phyloP scores from a whole-genome alignment of 164 flowering plant species.

The Macadamia integrifolia region DNA sequence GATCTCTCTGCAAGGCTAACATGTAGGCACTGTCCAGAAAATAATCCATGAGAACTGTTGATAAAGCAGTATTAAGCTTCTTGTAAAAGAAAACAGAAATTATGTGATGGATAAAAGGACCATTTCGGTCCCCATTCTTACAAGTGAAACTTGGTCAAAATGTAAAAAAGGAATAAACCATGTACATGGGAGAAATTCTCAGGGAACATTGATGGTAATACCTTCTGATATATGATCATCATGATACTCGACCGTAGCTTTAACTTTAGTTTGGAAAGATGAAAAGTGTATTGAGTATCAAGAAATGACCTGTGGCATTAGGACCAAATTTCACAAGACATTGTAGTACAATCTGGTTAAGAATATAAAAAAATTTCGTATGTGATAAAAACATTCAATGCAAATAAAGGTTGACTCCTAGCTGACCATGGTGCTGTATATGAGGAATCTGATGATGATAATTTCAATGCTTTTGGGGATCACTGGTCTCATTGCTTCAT shows the following conservation, averaged over 20 bases:
- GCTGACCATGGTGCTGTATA: too few relatives aligned
- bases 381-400: background rate
- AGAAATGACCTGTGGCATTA: slow-evolving; percentile 66
- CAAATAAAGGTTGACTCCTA: background rate
- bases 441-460: too few relatives aligned
- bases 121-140: too few relatives aligned
- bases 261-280: slow-evolving; percentile 67
- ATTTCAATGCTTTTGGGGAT: too few relatives aligned
- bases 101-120: background rate
- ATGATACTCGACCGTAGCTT: slow-evolving; percentile 80
- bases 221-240: slow-evolving; percentile 76
- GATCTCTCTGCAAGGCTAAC: slow-evolving; percentile 67
- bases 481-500: too few relatives aligned
- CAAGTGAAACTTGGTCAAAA: too few relatives aligned
- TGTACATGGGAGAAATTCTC: background rate
- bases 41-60: too few relatives aligned
- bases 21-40: slow-evolving; percentile 51
- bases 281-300: slow-evolving; percentile 88
- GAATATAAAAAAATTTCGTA: background rate
- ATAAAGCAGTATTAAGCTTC: background rate
- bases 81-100: background rate
- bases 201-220: slow-evolving; percentile 13
- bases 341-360: background rate
- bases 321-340: slow-evolving; percentile 5
- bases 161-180: too few relatives aligned